Conservation (phyloP, 169 alveolate species). For the Plasmodium fragile region DNA sequence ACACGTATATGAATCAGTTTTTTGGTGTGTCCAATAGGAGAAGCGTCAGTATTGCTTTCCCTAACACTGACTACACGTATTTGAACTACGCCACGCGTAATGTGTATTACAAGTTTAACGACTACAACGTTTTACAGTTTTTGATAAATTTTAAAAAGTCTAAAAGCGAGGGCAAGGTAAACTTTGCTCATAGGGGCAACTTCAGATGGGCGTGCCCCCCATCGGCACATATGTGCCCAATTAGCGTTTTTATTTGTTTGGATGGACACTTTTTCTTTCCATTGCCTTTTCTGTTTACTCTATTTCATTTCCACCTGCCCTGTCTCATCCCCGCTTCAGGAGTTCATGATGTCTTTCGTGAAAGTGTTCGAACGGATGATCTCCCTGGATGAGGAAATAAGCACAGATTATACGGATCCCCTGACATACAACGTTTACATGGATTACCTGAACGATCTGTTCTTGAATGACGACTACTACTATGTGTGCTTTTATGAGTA, state of each 20-base stretch:
- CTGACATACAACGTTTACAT: constrained; percentile 23
- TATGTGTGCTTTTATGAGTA: constrained; percentile 63
- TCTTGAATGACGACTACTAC: constrained; percentile 57
- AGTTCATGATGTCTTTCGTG: constrained; percentile 63
- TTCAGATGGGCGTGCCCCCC: background rate
- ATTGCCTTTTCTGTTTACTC: background rate
- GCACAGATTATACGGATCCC: constrained; percentile 46
- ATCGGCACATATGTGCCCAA: background rate
- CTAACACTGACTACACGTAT: constrained; percentile 15
- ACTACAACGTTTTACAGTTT: constrained; percentile 58
- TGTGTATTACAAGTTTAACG: constrained; percentile 57
- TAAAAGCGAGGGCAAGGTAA: constrained; percentile 67
- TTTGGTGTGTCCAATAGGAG: constrained; percentile 37
- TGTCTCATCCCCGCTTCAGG: constrained; percentile 21
- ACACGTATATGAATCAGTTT: constrained; percentile 49
- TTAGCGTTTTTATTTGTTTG: background rate
- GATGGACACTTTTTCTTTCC: background rate
- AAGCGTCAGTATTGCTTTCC: background rate
- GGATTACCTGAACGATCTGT: constrained; percentile 52
- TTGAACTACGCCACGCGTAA: constrained; percentile 33
- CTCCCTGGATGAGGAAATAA: constrained; percentile 17
- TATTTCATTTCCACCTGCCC: background rate
- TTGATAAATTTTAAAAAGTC: constrained; percentile 57
- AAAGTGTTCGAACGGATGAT: constrained; percentile 41
- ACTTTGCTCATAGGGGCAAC: background rate